A percentile compares a stretch with the other conserved stretches of the same genome.
These are phyloP conservation scores for Acacia melanoxylon DNA, from an alignment of 306 rosid genomes.

Conservation along the genomic window DNA sequence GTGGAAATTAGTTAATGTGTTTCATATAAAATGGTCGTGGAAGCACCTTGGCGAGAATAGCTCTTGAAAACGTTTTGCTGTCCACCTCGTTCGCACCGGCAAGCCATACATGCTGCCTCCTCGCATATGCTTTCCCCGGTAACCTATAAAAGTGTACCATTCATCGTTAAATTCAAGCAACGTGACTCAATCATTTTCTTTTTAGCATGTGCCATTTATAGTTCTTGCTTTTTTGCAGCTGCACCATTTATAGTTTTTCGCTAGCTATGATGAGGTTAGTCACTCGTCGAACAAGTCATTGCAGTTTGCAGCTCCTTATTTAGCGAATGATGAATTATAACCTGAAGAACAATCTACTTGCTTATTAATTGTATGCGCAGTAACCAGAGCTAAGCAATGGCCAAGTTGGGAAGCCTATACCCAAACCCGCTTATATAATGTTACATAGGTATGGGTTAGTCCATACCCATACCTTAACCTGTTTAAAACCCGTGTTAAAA, in stretches of 20 bases:
- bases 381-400: no score
- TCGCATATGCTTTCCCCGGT: slow-evolving; percentile 87
- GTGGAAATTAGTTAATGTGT: background rate
- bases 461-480: no score
- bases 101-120: slow-evolving; percentile 87
- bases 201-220: background rate
- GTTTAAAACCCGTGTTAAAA: no score
- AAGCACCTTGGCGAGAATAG: slow-evolving; percentile 89
- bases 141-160: slow-evolving; percentile 44
- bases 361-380: background rate
- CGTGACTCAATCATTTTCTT: background rate
- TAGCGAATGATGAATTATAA: background rate
- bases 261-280: background rate
- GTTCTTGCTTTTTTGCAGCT: background rate
- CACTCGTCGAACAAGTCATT: background rate
- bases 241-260: background rate
- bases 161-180: background rate
- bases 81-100: slow-evolving; percentile 85
- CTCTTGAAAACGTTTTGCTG: slow-evolving; percentile 83
- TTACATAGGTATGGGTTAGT: no score
- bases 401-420: no score
- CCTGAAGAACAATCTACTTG: slow-evolving; percentile 15
- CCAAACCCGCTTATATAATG: no score
- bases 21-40: background rate
- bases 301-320: background rate